phyloP scores from a whole-genome alignment of 1,284 basidiomycete species.

The Schizophyllum commune region DNA sequence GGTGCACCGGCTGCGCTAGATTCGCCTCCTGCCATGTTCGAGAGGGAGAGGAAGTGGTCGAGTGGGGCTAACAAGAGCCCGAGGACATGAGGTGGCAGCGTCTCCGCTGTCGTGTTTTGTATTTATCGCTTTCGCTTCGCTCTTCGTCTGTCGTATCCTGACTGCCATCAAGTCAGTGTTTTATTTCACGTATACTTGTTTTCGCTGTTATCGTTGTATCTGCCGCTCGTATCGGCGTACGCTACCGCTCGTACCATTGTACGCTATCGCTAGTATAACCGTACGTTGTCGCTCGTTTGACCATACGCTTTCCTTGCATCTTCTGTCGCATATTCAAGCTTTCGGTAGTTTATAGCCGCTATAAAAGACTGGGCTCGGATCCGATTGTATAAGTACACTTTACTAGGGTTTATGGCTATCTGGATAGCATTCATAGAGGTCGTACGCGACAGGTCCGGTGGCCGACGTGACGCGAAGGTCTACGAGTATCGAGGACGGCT shows the following conservation, averaged over 20 bases:
- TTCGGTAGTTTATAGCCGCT: background rate
- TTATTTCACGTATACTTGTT: background rate
- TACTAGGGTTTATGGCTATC: background rate
- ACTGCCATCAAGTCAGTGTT: background rate
- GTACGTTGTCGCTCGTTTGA: too few relatives aligned
- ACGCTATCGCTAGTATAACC: too few relatives aligned
- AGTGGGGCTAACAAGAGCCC: too few relatives aligned
- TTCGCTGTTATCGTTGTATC: background rate
- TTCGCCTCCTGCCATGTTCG: too few relatives aligned
- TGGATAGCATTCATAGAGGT: background rate
- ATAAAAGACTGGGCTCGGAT: background rate
- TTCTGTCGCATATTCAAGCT: background rate
- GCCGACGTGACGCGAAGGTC: too few relatives aligned
- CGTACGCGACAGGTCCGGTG: too few relatives aligned
- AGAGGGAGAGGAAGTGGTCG: background rate
- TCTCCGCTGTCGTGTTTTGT: background rate
- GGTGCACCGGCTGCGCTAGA: background rate
- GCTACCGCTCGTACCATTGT: too few relatives aligned
- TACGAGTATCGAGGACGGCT: too few relatives aligned
- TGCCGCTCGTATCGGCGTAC: too few relatives aligned
- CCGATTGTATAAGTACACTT: background rate
- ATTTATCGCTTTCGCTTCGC: background rate
- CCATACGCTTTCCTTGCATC: background rate
- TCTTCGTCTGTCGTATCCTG: background rate
- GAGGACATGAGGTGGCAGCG: background rate